Percentiles rank a stretch among this genome's conserved stretches.
Evolutionary conservation across 768 basidiomycete species (phyloP).

Genomic region (Leccinum uliginosum): DNA sequence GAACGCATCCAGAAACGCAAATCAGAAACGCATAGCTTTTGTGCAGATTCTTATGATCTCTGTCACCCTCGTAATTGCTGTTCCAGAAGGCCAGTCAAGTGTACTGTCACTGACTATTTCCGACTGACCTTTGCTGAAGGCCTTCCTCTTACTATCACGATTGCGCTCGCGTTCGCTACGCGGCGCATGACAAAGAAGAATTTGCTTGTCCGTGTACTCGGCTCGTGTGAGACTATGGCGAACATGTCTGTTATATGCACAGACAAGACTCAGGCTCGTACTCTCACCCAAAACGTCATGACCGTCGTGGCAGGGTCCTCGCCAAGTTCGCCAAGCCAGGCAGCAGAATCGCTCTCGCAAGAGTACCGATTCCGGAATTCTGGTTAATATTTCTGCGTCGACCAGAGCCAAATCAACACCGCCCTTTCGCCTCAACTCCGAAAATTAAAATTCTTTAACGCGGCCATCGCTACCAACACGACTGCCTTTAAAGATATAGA

Average conservation of each 20-base stretch:
- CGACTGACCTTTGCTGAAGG: constrained; percentile 39
- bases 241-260: constrained; percentile 95
- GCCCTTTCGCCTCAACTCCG: constrained; percentile 58
- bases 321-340: constrained; percentile 73
- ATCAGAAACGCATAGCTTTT: constrained; percentile 84
- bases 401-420: constrained; percentile 64
- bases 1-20: constrained; percentile 48
- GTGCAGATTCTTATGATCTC: constrained; percentile 92
- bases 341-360: constrained; percentile 45
- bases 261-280: constrained; percentile 96
- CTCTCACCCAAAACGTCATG: constrained; percentile 94
- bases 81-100: constrained; percentile 62
- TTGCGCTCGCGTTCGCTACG: constrained; percentile 95
- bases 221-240: constrained; percentile 98
- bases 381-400: constrained; percentile 83
- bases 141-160: constrained; percentile 90
- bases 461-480: constrained; percentile 85
- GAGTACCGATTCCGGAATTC: constrained; percentile 28
- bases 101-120: not conserved
- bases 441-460: constrained; percentile 72
- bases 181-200: constrained; percentile 96
- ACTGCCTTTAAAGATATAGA: constrained; percentile 89
- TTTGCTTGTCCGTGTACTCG: constrained; percentile 90
- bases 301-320: constrained; percentile 91
- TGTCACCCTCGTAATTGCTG: constrained; percentile 86